phyloP scores from a whole-genome alignment of 2,329 filamentous ascomycete genomes.

The Aspergillus sp. region DNA sequence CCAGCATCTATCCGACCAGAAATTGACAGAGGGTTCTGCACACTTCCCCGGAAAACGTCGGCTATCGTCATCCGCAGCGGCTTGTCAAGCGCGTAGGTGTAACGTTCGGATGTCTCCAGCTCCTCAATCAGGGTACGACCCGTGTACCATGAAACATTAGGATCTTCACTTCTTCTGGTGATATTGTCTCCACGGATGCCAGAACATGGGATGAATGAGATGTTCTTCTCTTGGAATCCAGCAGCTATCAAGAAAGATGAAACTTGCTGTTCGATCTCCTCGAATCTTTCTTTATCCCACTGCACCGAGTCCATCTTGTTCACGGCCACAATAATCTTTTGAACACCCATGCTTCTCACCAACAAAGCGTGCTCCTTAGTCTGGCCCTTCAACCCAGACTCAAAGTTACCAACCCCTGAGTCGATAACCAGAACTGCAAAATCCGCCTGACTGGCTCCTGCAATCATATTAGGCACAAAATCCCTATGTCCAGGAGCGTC shows the following conservation, averaged over 20 bases:
- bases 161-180: slow-evolving; percentile 42
- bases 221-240: slow-evolving; percentile 74
- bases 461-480: slow-evolving; percentile 99
- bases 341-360: slow-evolving; percentile 84
- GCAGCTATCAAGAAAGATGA: slow-evolving; percentile 75
- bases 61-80: slow-evolving; percentile 81
- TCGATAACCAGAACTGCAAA: slow-evolving; percentile 94
- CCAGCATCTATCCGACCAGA: slow-evolving; percentile 83
- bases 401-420: slow-evolving; percentile 83
- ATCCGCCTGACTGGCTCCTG: slow-evolving; percentile 90
- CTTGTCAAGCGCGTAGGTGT: slow-evolving; percentile 65
- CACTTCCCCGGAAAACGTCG: slow-evolving; percentile 77
- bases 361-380: slow-evolving; percentile 91
- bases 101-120: slow-evolving; percentile 75
- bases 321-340: slow-evolving; percentile 80
- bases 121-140: slow-evolving; percentile 77
- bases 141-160: slow-evolving; percentile 68
- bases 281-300: slow-evolving; percentile 79
- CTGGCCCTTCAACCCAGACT: slow-evolving; percentile 87
- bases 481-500: slow-evolving; percentile 93
- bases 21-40: slow-evolving; percentile 77
- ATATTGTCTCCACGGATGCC: slow-evolving; percentile 89
- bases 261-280: slow-evolving; percentile 80
- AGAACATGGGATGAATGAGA: slow-evolving; percentile 84
- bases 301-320: slow-evolving; percentile 89